Evolutionary conservation across 1,139 yeast species (phyloP).

Genomic region (Yamadazyma atmosphaerica): DNA sequence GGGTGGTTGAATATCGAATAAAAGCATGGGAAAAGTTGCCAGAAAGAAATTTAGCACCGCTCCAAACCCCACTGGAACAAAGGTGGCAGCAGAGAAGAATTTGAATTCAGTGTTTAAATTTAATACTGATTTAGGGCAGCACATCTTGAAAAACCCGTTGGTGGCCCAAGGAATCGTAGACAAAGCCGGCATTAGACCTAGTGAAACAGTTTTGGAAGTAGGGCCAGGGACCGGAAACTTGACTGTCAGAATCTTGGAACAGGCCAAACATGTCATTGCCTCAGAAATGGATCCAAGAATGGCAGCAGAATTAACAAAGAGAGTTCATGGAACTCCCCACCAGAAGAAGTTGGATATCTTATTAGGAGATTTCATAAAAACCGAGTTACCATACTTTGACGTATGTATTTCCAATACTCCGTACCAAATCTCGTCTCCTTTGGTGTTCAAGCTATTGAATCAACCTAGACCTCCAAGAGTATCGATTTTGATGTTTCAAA

Average conservation of each 20-base stretch:
- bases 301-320: slow-evolving; percentile 97
- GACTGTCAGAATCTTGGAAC: slow-evolving; percentile 88
- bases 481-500: slow-evolving; percentile 94
- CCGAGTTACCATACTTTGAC: slow-evolving; percentile 93
- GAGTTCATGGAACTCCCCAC: slow-evolving; percentile 95
- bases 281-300: slow-evolving; percentile 99
- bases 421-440: slow-evolving; percentile 94
- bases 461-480: slow-evolving; percentile 95
- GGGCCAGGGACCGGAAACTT: slow-evolving; percentile 99
- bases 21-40: slow-evolving; percentile 53
- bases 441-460: slow-evolving; percentile 87
- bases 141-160: slow-evolving; percentile 90
- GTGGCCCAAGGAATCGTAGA: slow-evolving; percentile 98
- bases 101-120: slow-evolving; percentile 87
- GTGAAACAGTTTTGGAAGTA: slow-evolving; percentile 91
- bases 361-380: slow-evolving; percentile 94
- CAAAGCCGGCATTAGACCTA: slow-evolving; percentile 89
- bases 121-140: slow-evolving; percentile 97
- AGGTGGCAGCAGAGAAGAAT: slow-evolving; percentile 65
- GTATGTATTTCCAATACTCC: slow-evolving; percentile 97
- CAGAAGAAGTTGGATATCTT: slow-evolving; percentile 89
- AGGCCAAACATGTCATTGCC: slow-evolving; percentile 89
- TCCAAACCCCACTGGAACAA: slow-evolving; percentile 42
- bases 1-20: too few species aligned
- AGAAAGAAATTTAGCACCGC: slow-evolving; percentile 52